Conservation (phyloP, 2,329 filamentous ascomycete species). For the Colletotrichum gloeosporioides region DNA sequence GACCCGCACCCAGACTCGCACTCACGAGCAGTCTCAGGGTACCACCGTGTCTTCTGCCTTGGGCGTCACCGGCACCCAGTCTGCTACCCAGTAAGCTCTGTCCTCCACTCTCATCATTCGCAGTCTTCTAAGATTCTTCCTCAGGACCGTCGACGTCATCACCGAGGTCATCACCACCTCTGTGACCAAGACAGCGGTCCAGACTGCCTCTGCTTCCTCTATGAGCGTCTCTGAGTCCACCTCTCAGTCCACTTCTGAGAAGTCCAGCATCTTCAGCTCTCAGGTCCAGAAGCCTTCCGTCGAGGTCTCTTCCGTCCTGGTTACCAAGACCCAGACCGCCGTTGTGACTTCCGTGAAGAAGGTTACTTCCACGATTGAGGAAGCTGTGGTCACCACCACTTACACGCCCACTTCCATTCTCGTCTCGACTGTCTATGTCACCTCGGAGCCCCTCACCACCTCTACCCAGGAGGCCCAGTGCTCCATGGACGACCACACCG, state of each 20-base stretch:
- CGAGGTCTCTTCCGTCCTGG: neutral
- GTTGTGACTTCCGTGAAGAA: neutral
- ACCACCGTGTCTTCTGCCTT: constrained; percentile 16
- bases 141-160: neutral
- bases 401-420: constrained; percentile 3
- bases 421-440: neutral
- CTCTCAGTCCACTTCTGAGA: neutral
- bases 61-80: neutral
- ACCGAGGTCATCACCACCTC: constrained; percentile 15
- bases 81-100: constrained; percentile 1
- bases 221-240: neutral
- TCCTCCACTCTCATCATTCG: neutral
- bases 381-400: constrained; percentile 1
- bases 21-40: constrained; percentile 4
- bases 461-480: neutral
- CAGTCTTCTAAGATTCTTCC: neutral
- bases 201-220: constrained; percentile 4
- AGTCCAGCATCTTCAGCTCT: neutral
- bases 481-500: constrained; percentile 8
- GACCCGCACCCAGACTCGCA: constrained; percentile 6
- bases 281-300: neutral
- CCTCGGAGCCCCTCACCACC: neutral
- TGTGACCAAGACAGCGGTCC: constrained; percentile 13
- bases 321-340: constrained; percentile 13
- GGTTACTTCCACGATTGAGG: constrained; percentile 2